Percentiles rank a stretch among this genome's conserved stretches.
Evolutionary conservation across 2,329 filamentous ascomycete genomes (phyloP).

Genomic region (Pezicula carpinea): DNA sequence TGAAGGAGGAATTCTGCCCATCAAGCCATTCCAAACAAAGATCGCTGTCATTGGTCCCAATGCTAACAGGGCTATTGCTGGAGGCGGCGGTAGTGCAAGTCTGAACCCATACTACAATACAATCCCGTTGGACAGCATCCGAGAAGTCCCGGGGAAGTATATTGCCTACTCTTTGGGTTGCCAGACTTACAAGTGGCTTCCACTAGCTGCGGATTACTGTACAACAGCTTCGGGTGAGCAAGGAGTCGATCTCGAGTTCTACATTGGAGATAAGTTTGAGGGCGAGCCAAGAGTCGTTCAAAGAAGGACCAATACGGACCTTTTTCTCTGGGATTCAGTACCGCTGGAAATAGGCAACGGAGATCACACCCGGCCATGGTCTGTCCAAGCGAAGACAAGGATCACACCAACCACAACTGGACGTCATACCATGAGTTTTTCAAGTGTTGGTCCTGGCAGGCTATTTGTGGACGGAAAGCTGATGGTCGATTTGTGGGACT

Average conservation of each 20-base stretch:
- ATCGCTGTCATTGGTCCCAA: slow-evolving; percentile 66
- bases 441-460: slow-evolving; percentile 60
- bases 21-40: slow-evolving; percentile 48
- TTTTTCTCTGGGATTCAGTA: slow-evolving; percentile 68
- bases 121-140: slow-evolving; percentile 59
- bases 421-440: slow-evolving; percentile 62
- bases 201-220: slow-evolving; percentile 56
- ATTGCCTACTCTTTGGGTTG: slow-evolving; percentile 58
- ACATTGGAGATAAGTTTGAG: slow-evolving; percentile 56
- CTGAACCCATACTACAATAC: slow-evolving; percentile 66
- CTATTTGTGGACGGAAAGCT: slow-evolving; percentile 56
- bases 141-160: slow-evolving; percentile 46
- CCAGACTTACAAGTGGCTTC: slow-evolving; percentile 62
- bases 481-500: slow-evolving; percentile 62
- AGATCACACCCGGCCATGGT: slow-evolving; percentile 38
- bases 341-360: slow-evolving; percentile 52
- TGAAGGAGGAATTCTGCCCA: slow-evolving; percentile 52
- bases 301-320: slow-evolving; percentile 57
- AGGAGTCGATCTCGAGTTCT: slow-evolving; percentile 62
- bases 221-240: slow-evolving; percentile 50
- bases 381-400: slow-evolving; percentile 53
- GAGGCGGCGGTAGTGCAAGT: slow-evolving; percentile 63
- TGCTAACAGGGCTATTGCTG: slow-evolving; percentile 62
- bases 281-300: slow-evolving; percentile 53
- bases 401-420: slow-evolving; percentile 55